Conservation (phyloP, 345 rosid species). For the Salix caprea region DNA sequence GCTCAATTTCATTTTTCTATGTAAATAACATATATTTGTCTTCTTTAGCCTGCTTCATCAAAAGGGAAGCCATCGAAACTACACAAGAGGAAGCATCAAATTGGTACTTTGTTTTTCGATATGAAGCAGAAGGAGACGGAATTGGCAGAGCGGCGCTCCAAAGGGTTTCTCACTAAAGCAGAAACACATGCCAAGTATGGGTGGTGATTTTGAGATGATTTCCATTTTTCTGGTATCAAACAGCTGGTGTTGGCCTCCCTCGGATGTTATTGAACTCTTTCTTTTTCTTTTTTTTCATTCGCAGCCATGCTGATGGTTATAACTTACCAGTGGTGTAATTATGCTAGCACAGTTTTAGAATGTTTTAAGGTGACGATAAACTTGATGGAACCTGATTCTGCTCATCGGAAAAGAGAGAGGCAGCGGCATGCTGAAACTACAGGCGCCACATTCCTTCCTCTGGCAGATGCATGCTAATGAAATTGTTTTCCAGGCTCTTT, state of each 20-base stretch:
- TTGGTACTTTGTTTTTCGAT: slow-evolving; percentile 64
- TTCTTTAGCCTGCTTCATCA: slow-evolving; percentile 59
- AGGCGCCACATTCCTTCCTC: too few relatives aligned
- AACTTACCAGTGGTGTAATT: too few relatives aligned
- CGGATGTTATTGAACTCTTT: too few relatives aligned
- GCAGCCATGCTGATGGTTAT: too few relatives aligned
- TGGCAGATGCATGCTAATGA: too few relatives aligned
- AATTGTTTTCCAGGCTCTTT: too few relatives aligned
- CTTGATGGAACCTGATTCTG: too few relatives aligned
- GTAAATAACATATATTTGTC: neutral
- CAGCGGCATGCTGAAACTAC: too few relatives aligned
- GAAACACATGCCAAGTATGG: slow-evolving; percentile 92
- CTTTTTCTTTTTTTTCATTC: too few relatives aligned
- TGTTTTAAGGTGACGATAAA: too few relatives aligned
- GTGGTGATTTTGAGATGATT: slow-evolving; percentile 47
- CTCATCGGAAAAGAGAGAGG: too few relatives aligned
- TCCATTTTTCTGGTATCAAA: neutral
- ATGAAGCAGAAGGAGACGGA: slow-evolving; percentile 89
- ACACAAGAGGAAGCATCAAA: slow-evolving; percentile 99
- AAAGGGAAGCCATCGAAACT: slow-evolving; percentile 87
- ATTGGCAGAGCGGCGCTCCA: slow-evolving; percentile 74
- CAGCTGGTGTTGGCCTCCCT: neutral
- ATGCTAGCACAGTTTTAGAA: too few relatives aligned
- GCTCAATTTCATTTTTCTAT: neutral
- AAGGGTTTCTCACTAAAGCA: slow-evolving; percentile 78